Evolutionary conservation across 345 rosid species (phyloP).

Genomic region (Gossypium mustelinum): DNA sequence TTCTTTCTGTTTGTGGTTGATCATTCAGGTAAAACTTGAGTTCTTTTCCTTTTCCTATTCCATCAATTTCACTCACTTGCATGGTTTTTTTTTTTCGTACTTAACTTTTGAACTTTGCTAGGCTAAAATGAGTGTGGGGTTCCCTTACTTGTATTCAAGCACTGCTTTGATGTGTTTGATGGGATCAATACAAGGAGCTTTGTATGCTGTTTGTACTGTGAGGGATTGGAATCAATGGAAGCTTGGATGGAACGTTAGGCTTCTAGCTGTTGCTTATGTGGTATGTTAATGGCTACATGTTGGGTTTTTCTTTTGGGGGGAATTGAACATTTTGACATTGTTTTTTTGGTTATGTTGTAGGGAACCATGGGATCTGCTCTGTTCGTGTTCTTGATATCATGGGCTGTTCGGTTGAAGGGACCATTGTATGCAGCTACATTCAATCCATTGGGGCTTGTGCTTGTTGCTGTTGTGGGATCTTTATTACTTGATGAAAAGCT

Average conservation of each 20-base stretch:
- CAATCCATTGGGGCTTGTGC: slow-evolving; percentile 33
- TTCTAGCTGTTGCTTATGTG: slow-evolving; percentile 35
- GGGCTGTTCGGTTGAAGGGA: slow-evolving; percentile 31
- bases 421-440: slow-evolving; percentile 39
- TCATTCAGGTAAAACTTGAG: slow-evolving; percentile 23
- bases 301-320: too few relatives aligned
- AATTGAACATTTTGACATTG: too few relatives aligned
- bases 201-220: slow-evolving; percentile 35
- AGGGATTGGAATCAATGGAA: slow-evolving; percentile 53
- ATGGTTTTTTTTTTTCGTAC: background rate
- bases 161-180: slow-evolving; percentile 43
- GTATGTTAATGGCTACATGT: slow-evolving; percentile 18
- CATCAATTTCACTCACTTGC: background rate
- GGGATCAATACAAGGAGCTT: slow-evolving; percentile 37
- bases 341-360: slow-evolving; percentile 10
- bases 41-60: background rate
- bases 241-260: slow-evolving; percentile 50
- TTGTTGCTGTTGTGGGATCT: slow-evolving; percentile 29
- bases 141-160: slow-evolving; percentile 41
- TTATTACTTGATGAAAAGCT: slow-evolving; percentile 33
- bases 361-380: slow-evolving; percentile 36
- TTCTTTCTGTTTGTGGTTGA: slow-evolving; percentile 27
- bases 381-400: slow-evolving; percentile 20
- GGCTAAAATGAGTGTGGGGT: slow-evolving; percentile 25
- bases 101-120: too few relatives aligned